Evolutionary conservation across 176 grass and related monocot species (phyloP).

Genomic region (Carex cristatella): DNA sequence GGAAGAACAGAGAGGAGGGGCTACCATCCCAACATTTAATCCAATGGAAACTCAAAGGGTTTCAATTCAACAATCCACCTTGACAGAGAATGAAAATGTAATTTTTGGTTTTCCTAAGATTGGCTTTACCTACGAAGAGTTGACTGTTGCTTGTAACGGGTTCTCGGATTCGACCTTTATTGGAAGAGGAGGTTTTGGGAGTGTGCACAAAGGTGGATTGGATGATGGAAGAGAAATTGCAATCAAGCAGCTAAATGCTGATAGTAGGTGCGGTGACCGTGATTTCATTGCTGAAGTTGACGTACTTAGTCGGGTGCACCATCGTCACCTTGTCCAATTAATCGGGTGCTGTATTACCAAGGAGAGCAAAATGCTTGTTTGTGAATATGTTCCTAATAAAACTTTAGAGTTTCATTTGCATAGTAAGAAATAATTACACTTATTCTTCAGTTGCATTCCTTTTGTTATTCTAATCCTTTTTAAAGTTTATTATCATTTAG

Average conservation of each 20-base stretch:
- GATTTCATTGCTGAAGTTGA: slow-evolving; percentile 30
- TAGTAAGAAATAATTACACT: slow-evolving; percentile 21
- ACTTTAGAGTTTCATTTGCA: slow-evolving; percentile 34
- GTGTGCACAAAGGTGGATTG: slow-evolving; percentile 32
- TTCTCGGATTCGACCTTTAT: slow-evolving; percentile 27
- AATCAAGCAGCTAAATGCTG: slow-evolving; percentile 25
- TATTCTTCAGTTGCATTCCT: background rate
- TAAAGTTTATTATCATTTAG: background rate
- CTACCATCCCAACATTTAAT: background rate
- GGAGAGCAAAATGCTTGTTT: slow-evolving; percentile 28
- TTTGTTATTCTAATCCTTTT: background rate
- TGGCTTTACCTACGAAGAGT: slow-evolving; percentile 29
- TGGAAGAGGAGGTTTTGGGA: slow-evolving; percentile 32
- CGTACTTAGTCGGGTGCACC: slow-evolving; percentile 34
- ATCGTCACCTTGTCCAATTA: slow-evolving; percentile 31
- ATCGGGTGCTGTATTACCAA: slow-evolving; percentile 31
- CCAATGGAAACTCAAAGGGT: background rate
- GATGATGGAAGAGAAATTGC: slow-evolving; percentile 26
- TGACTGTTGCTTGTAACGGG: slow-evolving; percentile 17
- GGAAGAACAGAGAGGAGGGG: background rate
- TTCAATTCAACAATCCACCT: background rate
- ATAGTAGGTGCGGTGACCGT: slow-evolving; percentile 18
- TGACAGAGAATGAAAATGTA: slow-evolving; percentile 1
- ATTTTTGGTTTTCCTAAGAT: slow-evolving; percentile 16
- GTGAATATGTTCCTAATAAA: slow-evolving; percentile 34